phyloP scores from a whole-genome alignment of 495 filamentous ascomycete species.

The Talaromyces liani region DNA sequence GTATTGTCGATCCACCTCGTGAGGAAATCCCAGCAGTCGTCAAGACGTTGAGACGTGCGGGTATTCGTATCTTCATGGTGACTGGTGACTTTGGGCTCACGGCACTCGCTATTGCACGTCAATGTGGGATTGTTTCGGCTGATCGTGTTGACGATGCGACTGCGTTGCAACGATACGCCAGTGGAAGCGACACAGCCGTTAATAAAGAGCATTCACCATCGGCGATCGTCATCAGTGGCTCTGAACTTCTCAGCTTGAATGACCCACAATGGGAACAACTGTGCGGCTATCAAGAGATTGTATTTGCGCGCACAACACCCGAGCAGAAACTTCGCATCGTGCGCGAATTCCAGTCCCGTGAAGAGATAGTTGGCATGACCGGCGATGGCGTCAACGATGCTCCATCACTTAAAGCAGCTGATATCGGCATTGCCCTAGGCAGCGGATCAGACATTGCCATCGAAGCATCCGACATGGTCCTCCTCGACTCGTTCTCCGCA shows the following conservation, averaged over 20 bases:
- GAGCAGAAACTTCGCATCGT: conserved; percentile 74
- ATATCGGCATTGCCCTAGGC: conserved; percentile 63
- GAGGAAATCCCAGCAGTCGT: conserved; percentile 47
- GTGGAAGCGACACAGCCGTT: neutral
- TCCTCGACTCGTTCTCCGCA: conserved; percentile 62
- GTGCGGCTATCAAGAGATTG: conserved; percentile 53
- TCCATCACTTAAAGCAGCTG: conserved; percentile 55
- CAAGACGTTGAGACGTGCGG: conserved; percentile 46
- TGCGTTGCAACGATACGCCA: conserved; percentile 4
- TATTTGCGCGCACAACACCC: conserved; percentile 64
- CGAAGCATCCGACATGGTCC: conserved; percentile 86
- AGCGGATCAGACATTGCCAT: conserved; percentile 50
- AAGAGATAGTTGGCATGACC: conserved; percentile 66
- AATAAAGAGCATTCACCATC: neutral
- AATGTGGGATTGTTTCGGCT: conserved; percentile 49
- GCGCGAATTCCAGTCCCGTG: conserved; percentile 51
- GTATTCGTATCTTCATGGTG: conserved; percentile 54
- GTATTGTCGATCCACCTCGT: conserved; percentile 56
- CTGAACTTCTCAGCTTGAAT: conserved; percentile 52
- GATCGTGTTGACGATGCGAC: conserved; percentile 18
- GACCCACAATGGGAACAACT: conserved; percentile 51
- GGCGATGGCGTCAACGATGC: conserved; percentile 68
- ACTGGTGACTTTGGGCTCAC: conserved; percentile 70
- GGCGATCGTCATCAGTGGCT: conserved; percentile 32
- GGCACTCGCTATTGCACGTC: conserved; percentile 57